Conservation (phyloP, 805 yeast genomes). For the Candida gorgasii region DNA sequence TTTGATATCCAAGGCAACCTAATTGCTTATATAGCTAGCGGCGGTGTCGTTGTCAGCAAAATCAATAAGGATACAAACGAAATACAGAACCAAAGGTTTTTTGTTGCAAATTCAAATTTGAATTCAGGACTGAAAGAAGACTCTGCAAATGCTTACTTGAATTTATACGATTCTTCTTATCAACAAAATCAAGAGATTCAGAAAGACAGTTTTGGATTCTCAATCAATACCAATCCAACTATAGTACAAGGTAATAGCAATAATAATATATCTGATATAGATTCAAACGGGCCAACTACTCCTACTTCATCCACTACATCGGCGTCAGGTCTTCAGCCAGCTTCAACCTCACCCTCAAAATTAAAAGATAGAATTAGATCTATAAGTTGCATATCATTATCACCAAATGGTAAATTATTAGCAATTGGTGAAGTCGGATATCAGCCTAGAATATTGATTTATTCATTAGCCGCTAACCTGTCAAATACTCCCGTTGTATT, state of each 20-base stretch:
- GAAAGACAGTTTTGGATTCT: conserved; percentile 39
- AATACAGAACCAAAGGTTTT: conserved; percentile 45
- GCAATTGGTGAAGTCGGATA: conserved; percentile 76
- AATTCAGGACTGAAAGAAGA: conserved; percentile 1
- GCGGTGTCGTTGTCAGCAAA: conserved; percentile 56
- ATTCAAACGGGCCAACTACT: neutral
- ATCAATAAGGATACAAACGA: conserved; percentile 20
- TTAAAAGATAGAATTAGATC: conserved; percentile 47
- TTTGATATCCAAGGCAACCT: conserved; percentile 39
- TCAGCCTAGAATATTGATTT: conserved; percentile 63
- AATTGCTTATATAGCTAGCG: conserved; percentile 58
- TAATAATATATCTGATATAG: neutral
- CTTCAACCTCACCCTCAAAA: conserved; percentile 20
- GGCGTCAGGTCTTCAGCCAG: neutral
- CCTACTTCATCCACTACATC: neutral
- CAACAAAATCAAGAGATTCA: conserved; percentile 7
- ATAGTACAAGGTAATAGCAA: conserved; percentile 10
- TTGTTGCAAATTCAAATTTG: conserved; percentile 44
- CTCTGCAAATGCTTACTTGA: conserved; percentile 30
- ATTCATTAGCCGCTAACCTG: conserved; percentile 54
- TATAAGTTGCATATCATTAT: conserved; percentile 57
- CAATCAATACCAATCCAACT: conserved; percentile 15
- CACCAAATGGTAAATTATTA: conserved; percentile 52
- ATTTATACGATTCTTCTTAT: conserved; percentile 39
- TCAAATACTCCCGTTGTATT: conserved; percentile 50